Conservation (phyloP, 2,329 filamentous ascomycete species). For the Fusarium virguliforme region DNA sequence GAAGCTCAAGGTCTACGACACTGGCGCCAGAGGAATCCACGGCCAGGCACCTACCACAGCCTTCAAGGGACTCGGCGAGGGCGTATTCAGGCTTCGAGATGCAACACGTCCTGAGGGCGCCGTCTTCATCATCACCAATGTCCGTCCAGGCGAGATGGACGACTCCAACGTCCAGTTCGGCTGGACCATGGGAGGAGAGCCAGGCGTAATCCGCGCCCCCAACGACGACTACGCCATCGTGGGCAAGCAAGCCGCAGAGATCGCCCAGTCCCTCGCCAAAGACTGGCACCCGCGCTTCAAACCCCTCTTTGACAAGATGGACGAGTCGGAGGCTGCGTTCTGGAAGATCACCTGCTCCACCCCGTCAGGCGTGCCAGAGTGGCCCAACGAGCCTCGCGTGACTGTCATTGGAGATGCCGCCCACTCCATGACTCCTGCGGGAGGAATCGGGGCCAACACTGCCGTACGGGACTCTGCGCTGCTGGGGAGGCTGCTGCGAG, state of each 20-base stretch:
- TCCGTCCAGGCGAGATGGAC: constrained; percentile 72
- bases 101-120: constrained; percentile 62
- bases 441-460: constrained; percentile 72
- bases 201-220: constrained; percentile 71
- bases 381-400: constrained; percentile 71
- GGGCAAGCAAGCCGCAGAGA: constrained; percentile 69
- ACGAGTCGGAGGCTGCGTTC: constrained; percentile 71
- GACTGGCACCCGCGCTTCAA: constrained; percentile 71
- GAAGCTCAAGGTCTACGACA: constrained; percentile 74
- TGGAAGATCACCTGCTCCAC: constrained; percentile 78
- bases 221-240: constrained; percentile 74
- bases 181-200: constrained; percentile 74
- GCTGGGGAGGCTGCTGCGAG: constrained; percentile 66
- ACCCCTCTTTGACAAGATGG: constrained; percentile 73
- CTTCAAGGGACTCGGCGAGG: constrained; percentile 75
- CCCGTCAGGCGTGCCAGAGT: constrained; percentile 72
- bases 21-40: constrained; percentile 75
- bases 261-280: constrained; percentile 69
- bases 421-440: constrained; percentile 72
- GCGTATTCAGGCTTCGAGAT: constrained; percentile 72
- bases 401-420: constrained; percentile 73
- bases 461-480: constrained; percentile 70
- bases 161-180: constrained; percentile 71
- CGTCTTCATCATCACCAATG: constrained; percentile 75
- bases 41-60: constrained; percentile 75